Conservation (phyloP, 495 filamentous ascomycete species). For the Collariella sp. region DNA sequence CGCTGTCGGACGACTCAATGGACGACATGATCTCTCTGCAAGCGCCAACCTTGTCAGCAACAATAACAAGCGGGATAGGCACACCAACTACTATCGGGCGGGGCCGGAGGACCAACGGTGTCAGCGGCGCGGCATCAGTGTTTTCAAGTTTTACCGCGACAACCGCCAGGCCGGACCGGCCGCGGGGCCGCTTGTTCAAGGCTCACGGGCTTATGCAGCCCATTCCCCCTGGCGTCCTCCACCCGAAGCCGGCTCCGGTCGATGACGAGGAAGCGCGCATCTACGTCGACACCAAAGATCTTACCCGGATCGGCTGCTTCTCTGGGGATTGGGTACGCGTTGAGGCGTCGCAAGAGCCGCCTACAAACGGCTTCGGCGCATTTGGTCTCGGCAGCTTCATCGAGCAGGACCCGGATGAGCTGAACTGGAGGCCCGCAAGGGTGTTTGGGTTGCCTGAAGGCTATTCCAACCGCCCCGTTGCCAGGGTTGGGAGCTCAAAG, state of each 20-base stretch:
- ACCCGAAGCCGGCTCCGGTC: slow-evolving; percentile 64
- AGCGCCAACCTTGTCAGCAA: slow-evolving; percentile 64
- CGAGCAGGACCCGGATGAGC: slow-evolving; percentile 39
- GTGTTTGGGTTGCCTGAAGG: slow-evolving; percentile 80
- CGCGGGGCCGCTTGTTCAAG: slow-evolving; percentile 57
- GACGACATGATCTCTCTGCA: slow-evolving; percentile 79
- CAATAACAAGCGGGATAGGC: slow-evolving; percentile 57
- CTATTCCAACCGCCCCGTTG: slow-evolving; percentile 46
- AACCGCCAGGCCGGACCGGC: slow-evolving; percentile 60
- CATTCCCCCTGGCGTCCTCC: slow-evolving; percentile 68
- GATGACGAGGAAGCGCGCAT: slow-evolving; percentile 85
- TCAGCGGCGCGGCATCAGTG: slow-evolving; percentile 73
- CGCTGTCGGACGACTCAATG: slow-evolving; percentile 65
- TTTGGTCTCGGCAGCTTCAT: slow-evolving; percentile 48
- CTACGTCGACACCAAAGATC: slow-evolving; percentile 75
- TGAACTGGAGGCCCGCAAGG: slow-evolving; percentile 62
- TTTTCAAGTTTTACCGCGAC: slow-evolving; percentile 73
- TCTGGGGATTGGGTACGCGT: slow-evolving; percentile 96
- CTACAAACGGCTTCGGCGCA: slow-evolving; percentile 47
- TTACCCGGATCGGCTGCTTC: slow-evolving; percentile 88
- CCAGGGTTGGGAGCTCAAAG: slow-evolving; percentile 44
- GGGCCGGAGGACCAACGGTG: slow-evolving; percentile 53
- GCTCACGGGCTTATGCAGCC: slow-evolving; percentile 62
- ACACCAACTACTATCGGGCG: slow-evolving; percentile 59
- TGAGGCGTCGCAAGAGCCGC: slow-evolving; percentile 61